A percentile compares a stretch with the other conserved stretches of the same genome.
Evolutionary conservation across 306 rosid genomes (phyloP).

Genomic region (Prunus mira): DNA sequence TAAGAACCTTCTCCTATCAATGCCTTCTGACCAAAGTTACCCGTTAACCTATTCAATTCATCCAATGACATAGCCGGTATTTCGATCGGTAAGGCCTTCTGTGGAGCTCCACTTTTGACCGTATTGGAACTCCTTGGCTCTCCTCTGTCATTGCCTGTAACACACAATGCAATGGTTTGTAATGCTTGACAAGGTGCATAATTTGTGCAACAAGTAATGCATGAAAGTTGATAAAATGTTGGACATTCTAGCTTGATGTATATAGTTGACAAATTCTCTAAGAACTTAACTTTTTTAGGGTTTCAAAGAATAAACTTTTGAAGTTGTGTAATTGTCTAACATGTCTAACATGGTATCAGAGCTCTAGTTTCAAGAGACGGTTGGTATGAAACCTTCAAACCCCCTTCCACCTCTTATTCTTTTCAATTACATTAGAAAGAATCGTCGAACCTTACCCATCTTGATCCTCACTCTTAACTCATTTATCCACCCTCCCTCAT

Average conservation of each 20-base stretch:
- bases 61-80: constrained; percentile 59
- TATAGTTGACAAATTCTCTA: neutral
- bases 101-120: constrained; percentile 65
- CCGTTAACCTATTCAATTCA: constrained; percentile 72
- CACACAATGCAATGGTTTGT: neutral
- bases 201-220: neutral
- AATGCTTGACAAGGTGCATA: neutral
- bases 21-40: constrained; percentile 69
- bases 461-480: no score
- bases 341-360: neutral
- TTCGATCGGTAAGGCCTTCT: constrained; percentile 74
- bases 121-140: constrained; percentile 66
- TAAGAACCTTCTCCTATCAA: constrained; percentile 98
- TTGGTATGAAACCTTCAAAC: neutral
- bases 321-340: neutral
- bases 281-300: neutral
- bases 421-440: neutral
- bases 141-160: constrained; percentile 67
- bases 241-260: neutral
- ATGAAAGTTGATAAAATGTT: neutral
- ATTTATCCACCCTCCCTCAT: no score
- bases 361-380: neutral
- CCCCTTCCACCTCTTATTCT: neutral
- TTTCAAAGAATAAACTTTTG: no score
- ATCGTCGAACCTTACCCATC: no score